These are phyloP conservation scores for Francoa sonchifolia DNA, from an alignment of 441 rosid species.

Conservation along the genomic window DNA sequence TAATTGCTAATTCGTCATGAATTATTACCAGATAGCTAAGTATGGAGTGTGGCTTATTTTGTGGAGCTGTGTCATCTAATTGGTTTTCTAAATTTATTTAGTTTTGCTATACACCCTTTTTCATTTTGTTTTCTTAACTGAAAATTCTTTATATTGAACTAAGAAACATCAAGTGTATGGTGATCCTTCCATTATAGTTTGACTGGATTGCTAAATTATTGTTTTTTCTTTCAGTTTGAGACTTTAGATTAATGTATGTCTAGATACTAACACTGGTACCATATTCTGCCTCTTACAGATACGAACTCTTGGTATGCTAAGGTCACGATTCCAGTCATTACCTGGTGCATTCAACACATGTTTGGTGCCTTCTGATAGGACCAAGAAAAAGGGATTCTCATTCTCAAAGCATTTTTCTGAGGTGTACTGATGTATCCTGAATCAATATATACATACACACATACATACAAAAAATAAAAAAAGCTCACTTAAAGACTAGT, in stretches of 20 bases:
- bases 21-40: no score
- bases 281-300: conserved; percentile 31
- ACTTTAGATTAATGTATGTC: no score
- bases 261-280: neutral
- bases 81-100: neutral
- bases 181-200: no score
- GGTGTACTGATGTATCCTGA: conserved; percentile 29
- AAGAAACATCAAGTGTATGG: no score
- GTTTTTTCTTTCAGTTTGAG: no score
- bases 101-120: no score
- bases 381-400: conserved; percentile 76
- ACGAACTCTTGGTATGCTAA: conserved; percentile 91
- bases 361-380: conserved; percentile 81
- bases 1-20: neutral
- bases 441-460: conserved; percentile 7
- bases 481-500: conserved; percentile 1
- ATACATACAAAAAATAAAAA: no score
- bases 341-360: conserved; percentile 89
- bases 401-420: conserved; percentile 74
- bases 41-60: no score
- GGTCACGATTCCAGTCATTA: conserved; percentile 93
- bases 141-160: no score
- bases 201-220: no score
- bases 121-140: no score
- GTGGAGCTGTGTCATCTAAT: neutral